Percentiles rank a stretch among this genome's conserved stretches.
phyloP scores from a whole-genome alignment of 2,329 filamentous ascomycete genomes.

The Xylaria sp. region DNA sequence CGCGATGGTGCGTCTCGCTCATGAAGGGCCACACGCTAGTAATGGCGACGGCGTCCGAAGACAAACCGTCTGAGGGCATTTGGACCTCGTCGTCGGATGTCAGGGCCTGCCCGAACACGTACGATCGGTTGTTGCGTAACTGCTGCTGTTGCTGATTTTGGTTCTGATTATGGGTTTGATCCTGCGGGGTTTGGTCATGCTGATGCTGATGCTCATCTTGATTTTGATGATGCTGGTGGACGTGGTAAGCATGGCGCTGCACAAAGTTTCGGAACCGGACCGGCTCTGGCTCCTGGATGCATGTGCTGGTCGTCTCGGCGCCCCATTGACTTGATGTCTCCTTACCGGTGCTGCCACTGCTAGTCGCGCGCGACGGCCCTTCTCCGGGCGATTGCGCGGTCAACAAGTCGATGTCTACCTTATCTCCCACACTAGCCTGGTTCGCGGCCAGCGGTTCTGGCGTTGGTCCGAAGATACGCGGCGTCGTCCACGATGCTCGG shows the following conservation, averaged over 20 bases:
- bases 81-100: slow-evolving; percentile 17
- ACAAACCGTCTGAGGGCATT: neutral
- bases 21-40: slow-evolving; percentile 23
- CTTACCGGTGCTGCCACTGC: slow-evolving; percentile 8
- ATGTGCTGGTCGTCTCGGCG: slow-evolving; percentile 13
- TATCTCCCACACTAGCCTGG: slow-evolving; percentile 3
- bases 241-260: neutral
- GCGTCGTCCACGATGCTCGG: slow-evolving; percentile 17
- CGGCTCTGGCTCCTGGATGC: slow-evolving; percentile 14
- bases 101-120: slow-evolving; percentile 11
- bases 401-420: slow-evolving; percentile 11
- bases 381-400: neutral
- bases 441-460: neutral
- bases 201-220: neutral
- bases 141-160: neutral
- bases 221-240: neutral
- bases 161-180: neutral
- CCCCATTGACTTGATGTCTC: slow-evolving; percentile 20
- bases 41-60: neutral
- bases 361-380: neutral
- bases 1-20: slow-evolving; percentile 11
- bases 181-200: neutral
- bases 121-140: neutral
- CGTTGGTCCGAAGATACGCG: neutral
- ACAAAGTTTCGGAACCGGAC: neutral